Conservation (phyloP, 78 protist genomes). For the Emiliania huxleyi region DNA sequence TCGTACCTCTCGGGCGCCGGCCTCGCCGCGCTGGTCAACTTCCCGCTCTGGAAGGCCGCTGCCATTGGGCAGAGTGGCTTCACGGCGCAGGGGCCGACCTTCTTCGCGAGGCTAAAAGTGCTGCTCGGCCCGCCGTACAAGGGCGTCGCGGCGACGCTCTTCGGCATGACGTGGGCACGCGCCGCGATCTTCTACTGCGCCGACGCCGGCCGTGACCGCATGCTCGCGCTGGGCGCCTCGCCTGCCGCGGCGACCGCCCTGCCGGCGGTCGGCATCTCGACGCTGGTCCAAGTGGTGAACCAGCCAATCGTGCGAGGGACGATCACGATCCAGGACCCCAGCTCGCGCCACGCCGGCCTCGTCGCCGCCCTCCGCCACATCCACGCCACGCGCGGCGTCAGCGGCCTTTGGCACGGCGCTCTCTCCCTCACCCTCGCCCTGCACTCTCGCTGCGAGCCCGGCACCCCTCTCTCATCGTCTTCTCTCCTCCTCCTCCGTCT, state of each 20-base stretch:
- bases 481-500: too few relatives aligned
- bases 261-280: neutral
- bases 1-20: neutral
- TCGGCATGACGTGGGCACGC: constrained; percentile 22
- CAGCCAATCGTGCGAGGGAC: constrained; percentile 9
- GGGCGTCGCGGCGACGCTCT: neutral
- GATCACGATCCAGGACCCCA: neutral
- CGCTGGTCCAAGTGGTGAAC: neutral
- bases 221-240: neutral
- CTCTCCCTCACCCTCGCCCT: too few relatives aligned
- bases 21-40: neutral
- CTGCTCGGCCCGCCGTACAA: neutral
- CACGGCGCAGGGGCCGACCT: neutral
- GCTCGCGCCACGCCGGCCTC: neutral
- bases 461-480: too few relatives aligned
- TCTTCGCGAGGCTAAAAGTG: too few relatives aligned
- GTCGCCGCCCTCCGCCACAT: neutral
- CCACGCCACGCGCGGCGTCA: neutral
- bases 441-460: too few relatives aligned
- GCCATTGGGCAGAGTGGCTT: constrained; percentile 1
- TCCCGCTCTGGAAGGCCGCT: constrained; percentile 9
- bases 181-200: neutral
- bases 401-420: constrained; percentile 3
- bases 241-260: neutral
- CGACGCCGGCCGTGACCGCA: neutral